Evolutionary conservation across 768 basidiomycete species (phyloP).

Genomic region (Coprinopsis marcescibilis): DNA sequence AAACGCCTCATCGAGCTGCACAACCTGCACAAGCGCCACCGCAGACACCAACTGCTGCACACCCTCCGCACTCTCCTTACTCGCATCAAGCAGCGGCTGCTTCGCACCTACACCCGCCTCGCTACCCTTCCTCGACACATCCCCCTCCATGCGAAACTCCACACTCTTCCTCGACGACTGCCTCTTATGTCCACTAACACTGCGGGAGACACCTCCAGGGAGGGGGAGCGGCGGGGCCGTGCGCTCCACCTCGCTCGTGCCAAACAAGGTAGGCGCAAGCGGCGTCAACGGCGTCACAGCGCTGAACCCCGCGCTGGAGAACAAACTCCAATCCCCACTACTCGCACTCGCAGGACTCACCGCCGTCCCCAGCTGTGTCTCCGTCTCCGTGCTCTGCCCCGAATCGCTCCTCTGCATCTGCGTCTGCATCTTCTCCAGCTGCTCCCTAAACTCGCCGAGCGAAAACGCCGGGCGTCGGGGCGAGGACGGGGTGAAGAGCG

Average conservation of each 20-base stretch:
- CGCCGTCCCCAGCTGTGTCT: slow-evolving; percentile 1
- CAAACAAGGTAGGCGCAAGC: slow-evolving; percentile 53
- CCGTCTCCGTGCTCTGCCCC: not conserved
- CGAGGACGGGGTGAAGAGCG: slow-evolving; percentile 21
- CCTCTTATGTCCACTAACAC: slow-evolving; percentile 18
- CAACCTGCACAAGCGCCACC: slow-evolving; percentile 37
- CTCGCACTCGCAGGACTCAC: slow-evolving; percentile 9
- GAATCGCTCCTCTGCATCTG: not conserved
- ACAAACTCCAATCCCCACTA: slow-evolving; percentile 59
- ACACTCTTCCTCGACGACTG: slow-evolving; percentile 18
- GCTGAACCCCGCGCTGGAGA: slow-evolving; percentile 60
- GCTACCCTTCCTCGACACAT: not conserved
- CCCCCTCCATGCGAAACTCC: slow-evolving; percentile 12
- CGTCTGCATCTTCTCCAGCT: too few species aligned
- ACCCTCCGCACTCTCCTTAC: not conserved
- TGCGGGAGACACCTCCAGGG: too few species aligned
- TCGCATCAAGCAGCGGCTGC: not conserved
- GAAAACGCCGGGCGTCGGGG: slow-evolving; percentile 25
- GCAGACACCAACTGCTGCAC: slow-evolving; percentile 26
- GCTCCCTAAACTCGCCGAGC: slow-evolving; percentile 15
- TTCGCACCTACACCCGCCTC: slow-evolving; percentile 3
- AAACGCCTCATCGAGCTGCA: slow-evolving; percentile 77
- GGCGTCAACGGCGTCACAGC: slow-evolving; percentile 31
- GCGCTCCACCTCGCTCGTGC: slow-evolving; percentile 53
- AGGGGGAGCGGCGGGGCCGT: slow-evolving; percentile 21